A percentile compares a stretch with the other conserved stretches of the same genome.
phyloP scores from a whole-genome alignment of 2,329 filamentous ascomycete genomes.

The Fusarium fracticaudum region DNA sequence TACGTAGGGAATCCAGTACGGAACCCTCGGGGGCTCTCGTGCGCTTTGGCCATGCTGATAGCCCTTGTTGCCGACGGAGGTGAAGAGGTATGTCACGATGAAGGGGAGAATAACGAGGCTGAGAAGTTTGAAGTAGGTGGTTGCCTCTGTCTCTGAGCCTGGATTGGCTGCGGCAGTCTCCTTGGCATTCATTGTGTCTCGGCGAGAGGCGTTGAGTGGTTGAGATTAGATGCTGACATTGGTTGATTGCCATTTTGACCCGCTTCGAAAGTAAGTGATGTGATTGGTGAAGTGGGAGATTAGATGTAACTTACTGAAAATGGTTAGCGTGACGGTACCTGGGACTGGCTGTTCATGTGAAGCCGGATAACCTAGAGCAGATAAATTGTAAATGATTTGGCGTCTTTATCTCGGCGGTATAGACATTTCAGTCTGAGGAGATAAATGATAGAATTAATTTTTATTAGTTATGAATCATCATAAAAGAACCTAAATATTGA shows the following conservation, averaged over 20 bases:
- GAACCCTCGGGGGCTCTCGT: conserved; percentile 23
- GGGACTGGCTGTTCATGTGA: no score
- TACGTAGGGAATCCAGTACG: conserved; percentile 26
- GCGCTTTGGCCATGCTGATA: background rate
- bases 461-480: rapidly evolving
- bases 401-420: background rate
- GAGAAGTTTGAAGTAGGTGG: background rate
- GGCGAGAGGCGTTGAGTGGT: background rate
- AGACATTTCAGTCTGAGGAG: rapidly evolving
- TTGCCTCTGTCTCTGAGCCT: background rate
- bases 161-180: background rate
- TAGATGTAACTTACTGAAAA: background rate
- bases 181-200: conserved; percentile 7
- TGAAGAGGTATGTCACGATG: conserved; percentile 17
- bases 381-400: rapidly evolving
- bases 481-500: no score
- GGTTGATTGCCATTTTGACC: background rate
- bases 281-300: background rate
- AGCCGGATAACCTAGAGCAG: background rate
- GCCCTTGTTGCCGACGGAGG: background rate
- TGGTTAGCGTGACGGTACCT: background rate
- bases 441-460: rapidly evolving
- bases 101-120: background rate
- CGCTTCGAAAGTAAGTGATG: background rate
- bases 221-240: background rate